These are phyloP conservation scores for Mycena albidolilacea DNA, from an alignment of 768 basidiomycete species.

Conservation along the genomic window DNA sequence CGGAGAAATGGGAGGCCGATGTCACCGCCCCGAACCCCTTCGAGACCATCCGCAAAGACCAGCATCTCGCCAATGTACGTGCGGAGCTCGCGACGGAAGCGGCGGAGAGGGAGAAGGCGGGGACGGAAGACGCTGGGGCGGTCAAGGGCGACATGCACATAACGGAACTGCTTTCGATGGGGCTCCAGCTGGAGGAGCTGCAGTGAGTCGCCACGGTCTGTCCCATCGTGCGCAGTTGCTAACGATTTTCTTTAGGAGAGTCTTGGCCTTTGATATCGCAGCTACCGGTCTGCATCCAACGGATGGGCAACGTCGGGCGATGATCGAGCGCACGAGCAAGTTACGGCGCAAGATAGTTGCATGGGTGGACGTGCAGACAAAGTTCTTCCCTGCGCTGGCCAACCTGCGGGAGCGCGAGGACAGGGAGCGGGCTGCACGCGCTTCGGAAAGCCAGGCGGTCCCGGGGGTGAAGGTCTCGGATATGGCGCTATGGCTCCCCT, in stretches of 20 bases:
- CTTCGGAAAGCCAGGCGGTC: neutral
- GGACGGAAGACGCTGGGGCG: neutral
- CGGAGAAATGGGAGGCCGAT: no score
- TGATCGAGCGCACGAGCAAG: conserved; percentile 34
- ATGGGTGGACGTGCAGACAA: conserved; percentile 35
- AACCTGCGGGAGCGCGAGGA: conserved; percentile 2
- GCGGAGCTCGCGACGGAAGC: neutral
- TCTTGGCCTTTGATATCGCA: neutral
- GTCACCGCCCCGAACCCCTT: no score
- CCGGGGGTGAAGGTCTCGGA: neutral
- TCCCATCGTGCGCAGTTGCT: no score
- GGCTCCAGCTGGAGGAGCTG: no score
- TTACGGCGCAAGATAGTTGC: conserved; percentile 32
- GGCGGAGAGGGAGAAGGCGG: conserved; percentile 6
- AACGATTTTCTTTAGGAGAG: neutral
- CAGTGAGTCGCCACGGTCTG: no score
- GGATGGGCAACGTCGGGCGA: conserved; percentile 37
- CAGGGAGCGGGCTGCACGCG: neutral
- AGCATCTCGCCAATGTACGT: no score
- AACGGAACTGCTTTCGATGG: neutral
- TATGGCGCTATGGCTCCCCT: conserved; percentile 16
- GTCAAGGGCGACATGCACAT: conserved; percentile 22
- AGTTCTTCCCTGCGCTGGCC: neutral
- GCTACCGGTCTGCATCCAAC: conserved; percentile 36
- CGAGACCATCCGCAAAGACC: no score